Evolutionary conservation across 371 early-diverging fungal species (phyloP).

Genomic region (Choanephora cucurbitarum): DNA sequence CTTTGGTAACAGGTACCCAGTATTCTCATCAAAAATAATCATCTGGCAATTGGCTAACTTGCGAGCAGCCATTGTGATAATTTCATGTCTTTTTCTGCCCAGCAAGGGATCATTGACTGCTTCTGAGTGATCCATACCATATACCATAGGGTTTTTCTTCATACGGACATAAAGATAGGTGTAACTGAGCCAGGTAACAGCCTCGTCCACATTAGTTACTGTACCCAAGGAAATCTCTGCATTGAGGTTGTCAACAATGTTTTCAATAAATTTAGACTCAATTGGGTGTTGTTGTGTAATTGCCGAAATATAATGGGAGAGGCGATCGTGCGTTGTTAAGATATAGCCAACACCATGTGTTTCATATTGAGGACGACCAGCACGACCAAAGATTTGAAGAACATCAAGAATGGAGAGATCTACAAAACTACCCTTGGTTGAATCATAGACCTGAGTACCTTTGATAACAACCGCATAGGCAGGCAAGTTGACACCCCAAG

Average conservation of each 20-base stretch:
- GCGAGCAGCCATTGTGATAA: constrained; percentile 75
- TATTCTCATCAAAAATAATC: constrained; percentile 86
- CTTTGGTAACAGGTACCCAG: constrained; percentile 83
- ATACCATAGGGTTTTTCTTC: constrained; percentile 91
- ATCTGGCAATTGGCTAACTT: constrained; percentile 86
- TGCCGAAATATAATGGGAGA: constrained; percentile 91
- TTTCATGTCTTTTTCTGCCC: constrained; percentile 70
- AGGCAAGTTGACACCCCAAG: constrained; percentile 99
- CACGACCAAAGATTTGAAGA: constrained; percentile 99
- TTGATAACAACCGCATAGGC: constrained; percentile 99
- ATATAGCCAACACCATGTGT: constrained; percentile 90
- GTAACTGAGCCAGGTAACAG: constrained; percentile 95
- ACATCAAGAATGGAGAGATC: constrained; percentile 96
- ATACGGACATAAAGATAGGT: constrained; percentile 98
- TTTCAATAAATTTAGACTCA: constrained; percentile 90
- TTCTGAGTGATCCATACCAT: constrained; percentile 83
- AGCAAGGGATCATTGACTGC: constrained; percentile 79
- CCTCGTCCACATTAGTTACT: constrained; percentile 92
- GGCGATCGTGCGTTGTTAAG: constrained; percentile 89
- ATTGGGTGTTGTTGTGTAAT: constrained; percentile 97
- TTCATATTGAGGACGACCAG: constrained; percentile 98
- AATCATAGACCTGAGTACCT: constrained; percentile 97
- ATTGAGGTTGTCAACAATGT: constrained; percentile 93
- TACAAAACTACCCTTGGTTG: constrained; percentile 89
- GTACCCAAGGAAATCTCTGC: constrained; percentile 97